Base-by-base conservation (phyloP, 768 basidiomycete species). In the Lactarius indigo region DNA sequence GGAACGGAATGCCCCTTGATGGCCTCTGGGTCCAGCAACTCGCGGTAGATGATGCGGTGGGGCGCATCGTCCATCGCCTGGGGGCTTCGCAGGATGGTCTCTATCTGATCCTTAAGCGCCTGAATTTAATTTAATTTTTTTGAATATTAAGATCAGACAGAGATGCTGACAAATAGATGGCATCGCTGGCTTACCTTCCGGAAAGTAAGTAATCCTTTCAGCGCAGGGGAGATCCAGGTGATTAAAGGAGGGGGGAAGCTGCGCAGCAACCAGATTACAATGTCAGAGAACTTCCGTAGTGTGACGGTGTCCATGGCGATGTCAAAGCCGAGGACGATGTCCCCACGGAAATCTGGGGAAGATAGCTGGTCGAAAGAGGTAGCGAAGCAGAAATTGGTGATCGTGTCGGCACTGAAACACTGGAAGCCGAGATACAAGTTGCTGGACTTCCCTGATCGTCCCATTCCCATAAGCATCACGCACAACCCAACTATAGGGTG, bases 381-480 rank as follows among this genome's bases (percentile, higher is more conserved):
- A 17, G 76, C 75, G 60, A 82, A 82, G 69, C 78, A 78, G 68
- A 81, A 80, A 7, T 77, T 73, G 13, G 80, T 74, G 59, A 83
- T 79, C 58, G 81, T 78, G 66, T 82, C 82, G 67, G 81, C 70
- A 12, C 80, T 76, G 17, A 77, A 73, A 37, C 79, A 79, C 39
- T 80, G 76, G 58, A 79, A 82, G 5, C 79, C 81, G 39, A 77
- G 71, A 72, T 77, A 78, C 70, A 82, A 73, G 61, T 81, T 73
- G 7, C 73, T 72, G 3, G 79, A 75, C 35, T 58, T 68, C 57
- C 64, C 64, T 33, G 26, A 4, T 12, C n/a, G 18, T 12, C 7
- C 35, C 12, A 7, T 28, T 12, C 7, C 35, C 12, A 7, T 28
- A 1, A 28, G 57, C 35, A 17, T 33, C 12, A 13, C 31, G 12